A percentile compares a stretch with the other conserved stretches of the same genome.
Evolutionary conservation across 129 eudicot genomes (phyloP).

Genomic region (Lactuca saligna): DNA sequence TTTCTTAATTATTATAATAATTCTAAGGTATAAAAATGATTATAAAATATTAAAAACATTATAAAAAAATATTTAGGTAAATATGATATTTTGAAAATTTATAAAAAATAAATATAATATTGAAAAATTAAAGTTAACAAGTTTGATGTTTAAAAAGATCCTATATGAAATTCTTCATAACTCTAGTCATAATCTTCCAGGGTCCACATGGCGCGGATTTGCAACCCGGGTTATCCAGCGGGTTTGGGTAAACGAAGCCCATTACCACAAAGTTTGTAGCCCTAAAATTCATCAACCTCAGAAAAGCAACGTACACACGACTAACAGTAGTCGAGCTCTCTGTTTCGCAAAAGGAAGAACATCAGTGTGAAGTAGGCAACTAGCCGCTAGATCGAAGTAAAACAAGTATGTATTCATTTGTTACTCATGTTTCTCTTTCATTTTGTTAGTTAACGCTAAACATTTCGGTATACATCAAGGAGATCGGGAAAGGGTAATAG

Average conservation of each 20-base stretch:
- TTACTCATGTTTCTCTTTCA: conserved; percentile 7
- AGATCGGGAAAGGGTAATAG: conserved; percentile 2
- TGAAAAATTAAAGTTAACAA: too few relatives aligned
- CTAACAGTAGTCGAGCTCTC: not conserved
- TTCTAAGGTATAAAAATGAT: too few relatives aligned
- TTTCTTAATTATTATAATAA: too few relatives aligned
- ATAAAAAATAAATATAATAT: too few relatives aligned
- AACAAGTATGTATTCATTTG: conserved; percentile 5
- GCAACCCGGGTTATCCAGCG: not conserved
- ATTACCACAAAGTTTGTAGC: not conserved
- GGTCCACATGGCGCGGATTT: not conserved
- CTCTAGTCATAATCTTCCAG: too few relatives aligned
- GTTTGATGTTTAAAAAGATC: too few relatives aligned
- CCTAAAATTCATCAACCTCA: conserved; percentile 13
- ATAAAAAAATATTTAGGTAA: too few relatives aligned
- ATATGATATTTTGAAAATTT: too few relatives aligned
- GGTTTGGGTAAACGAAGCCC: conserved; percentile 11
- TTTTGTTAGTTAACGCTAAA: conserved; percentile 2
- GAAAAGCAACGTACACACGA: not conserved
- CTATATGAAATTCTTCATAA: too few relatives aligned
- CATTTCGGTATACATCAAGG: not conserved
- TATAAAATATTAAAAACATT: too few relatives aligned
- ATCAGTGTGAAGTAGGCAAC: not conserved
- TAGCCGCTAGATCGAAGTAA: conserved; percentile 8
- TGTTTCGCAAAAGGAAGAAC: conserved; percentile 2